These are phyloP conservation scores for Cladorrhinum samala DNA, from an alignment of 495 filamentous ascomycete species.

Conservation along the genomic window DNA sequence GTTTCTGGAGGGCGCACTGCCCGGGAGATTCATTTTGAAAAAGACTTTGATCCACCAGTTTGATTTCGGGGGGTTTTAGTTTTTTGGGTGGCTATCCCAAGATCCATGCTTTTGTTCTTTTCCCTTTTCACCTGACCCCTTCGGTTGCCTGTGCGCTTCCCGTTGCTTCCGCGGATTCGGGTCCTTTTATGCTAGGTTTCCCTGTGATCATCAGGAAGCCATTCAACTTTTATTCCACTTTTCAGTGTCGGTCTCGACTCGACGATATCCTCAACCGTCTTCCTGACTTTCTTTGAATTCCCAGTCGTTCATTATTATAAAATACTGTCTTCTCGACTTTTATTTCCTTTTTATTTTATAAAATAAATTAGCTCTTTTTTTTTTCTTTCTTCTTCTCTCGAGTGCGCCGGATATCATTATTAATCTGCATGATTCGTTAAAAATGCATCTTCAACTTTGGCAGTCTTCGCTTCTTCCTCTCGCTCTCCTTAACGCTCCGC, in stretches of 20 bases:
- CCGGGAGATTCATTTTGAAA: too few species aligned
- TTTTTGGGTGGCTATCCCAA: too few species aligned
- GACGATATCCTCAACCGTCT: not conserved
- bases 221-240: not conserved
- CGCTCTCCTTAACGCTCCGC: conserved; percentile 4
- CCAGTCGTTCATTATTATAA: not conserved
- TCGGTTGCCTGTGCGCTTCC: too few species aligned
- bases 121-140: not conserved
- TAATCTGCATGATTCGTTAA: not conserved
- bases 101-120: not conserved
- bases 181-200: not conserved
- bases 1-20: too few species aligned
- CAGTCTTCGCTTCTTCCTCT: conserved; percentile 8
- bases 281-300: not conserved
- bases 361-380: not conserved
- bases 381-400: not conserved
- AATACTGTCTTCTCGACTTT: not conserved
- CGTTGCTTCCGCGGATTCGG: not conserved
- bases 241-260: not conserved
- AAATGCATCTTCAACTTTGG: conserved; percentile 8
- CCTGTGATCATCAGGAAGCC: not conserved
- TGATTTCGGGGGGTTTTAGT: too few species aligned
- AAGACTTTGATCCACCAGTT: too few species aligned
- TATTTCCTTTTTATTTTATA: not conserved
- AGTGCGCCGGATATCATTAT: not conserved